A percentile compares a stretch with the other conserved stretches of the same genome.
phyloP scores from a whole-genome alignment of 179 eudicot genomes.

The Beta lomatogona region DNA sequence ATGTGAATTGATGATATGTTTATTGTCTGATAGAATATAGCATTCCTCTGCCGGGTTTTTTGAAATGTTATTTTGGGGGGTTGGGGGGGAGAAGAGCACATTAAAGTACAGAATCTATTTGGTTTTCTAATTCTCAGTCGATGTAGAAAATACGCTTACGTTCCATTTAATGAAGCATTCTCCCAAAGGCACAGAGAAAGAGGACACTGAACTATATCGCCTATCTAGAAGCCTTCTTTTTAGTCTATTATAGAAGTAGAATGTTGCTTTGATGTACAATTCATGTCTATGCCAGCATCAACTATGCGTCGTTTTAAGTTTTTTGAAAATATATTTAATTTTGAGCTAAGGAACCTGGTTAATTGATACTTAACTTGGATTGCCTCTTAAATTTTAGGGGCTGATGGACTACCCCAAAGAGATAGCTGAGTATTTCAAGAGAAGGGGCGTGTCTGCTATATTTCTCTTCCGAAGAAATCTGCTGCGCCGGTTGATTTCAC shows the following conservation, averaged over 20 bases:
- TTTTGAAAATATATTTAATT: neutral
- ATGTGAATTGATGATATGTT: neutral
- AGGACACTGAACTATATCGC: too few species aligned
- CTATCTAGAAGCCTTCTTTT: too few species aligned
- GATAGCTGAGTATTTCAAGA: slow-evolving; percentile 63
- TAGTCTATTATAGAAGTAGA: too few species aligned
- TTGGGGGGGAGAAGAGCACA: too few species aligned
- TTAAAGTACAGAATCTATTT: neutral
- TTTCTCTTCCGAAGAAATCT: slow-evolving; percentile 81
- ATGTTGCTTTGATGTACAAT: neutral
- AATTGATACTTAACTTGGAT: slow-evolving; percentile 1
- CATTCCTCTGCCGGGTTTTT: too few species aligned
- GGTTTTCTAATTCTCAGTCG: neutral
- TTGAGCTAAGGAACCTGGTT: neutral
- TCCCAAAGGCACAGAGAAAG: too few species aligned
- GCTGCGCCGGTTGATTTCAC: slow-evolving; percentile 74
- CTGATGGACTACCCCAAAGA: slow-evolving; percentile 70
- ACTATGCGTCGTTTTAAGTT: neutral
- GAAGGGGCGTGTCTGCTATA: slow-evolving; percentile 64
- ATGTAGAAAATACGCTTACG: neutral
- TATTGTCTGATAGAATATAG: neutral
- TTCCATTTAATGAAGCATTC: neutral
- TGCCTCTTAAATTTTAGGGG: slow-evolving; percentile 50
- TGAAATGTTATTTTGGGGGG: too few species aligned
- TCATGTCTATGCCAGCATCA: neutral